Base-by-base conservation (phyloP, 441 rosid species). In the Adansonia madagascariensis region DNA sequence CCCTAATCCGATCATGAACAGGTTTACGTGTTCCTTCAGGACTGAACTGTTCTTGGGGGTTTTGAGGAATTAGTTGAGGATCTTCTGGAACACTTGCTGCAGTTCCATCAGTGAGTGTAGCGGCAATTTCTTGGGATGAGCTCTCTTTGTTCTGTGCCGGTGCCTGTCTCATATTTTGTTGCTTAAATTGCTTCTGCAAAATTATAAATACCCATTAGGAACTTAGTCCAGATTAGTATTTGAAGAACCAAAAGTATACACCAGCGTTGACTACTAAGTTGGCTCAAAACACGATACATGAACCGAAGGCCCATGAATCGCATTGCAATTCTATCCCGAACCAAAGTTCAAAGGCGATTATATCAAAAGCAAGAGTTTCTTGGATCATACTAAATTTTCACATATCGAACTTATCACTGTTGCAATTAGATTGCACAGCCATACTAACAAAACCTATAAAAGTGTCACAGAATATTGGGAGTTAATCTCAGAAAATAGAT, bases 101-200 rank as follows among this genome's bases (percentile, higher is more conserved):
- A 44, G 76, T 77, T 78, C 74, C 90, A 74, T 80, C 84, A 57
- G 81, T 60, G 11, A 76, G 55, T 56, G 52, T 82, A 44, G 53
- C 68, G 9, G 72, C 75, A 55, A 71, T 59, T 81, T 77, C 85
- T 75, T 81, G 83, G 1, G 82, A 61, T 74, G 79, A 78, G 71
- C 56, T 82, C 44, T 77, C 88, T 68, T 79, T 74, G 31, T 77
- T 82, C 75, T 66, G 78, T 65, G 67, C 79, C 14, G 80, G 78
- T 44, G 72, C 85, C 62, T 70, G 90, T 49, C 71, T 77, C 0
- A 81, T 71, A 74, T 84, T 83, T 74, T 82, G 91, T 15, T 83
- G 81, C 89, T 85, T 91, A 71, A 95, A 93, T 82, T 93, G 99
- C 81, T 91, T 93, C 98, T 95, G 96, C 78, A 78, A 55, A 24